Evolutionary conservation across 257 asterid genomes (phyloP), one percentile per base, ranked within the genome.

Genomic region (Solanum ossicruentum): DNA sequence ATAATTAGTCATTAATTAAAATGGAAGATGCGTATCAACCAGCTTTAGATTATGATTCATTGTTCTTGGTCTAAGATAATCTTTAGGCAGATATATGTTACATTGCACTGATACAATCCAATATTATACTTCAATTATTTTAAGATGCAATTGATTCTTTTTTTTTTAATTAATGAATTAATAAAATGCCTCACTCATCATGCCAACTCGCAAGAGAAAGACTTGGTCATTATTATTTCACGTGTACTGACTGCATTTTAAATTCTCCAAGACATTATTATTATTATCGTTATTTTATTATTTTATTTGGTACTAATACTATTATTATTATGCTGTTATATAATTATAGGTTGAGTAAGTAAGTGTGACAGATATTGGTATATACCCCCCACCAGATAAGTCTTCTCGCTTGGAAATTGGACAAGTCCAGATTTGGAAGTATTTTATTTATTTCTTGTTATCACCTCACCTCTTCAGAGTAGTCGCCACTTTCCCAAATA

Each of bases 221-320:
- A 79, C 93, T 87, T 90, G 94, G 96, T 86, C 92, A 89, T 84
- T 72, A 86, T 89, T 84, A 73, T 69, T 89, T 88, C 94, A 91
- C 93, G 94, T 91, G 90, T 88, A 86, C 85, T 26, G 23, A 39
- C 77, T 80, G 71, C 61, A 90, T 85, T 91, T 63, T 88, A 75
- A 47, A 67, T 20, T 67, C 36, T 51, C 21, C 21, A 77, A 51
- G 63, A 23, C 10, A 72, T 43, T 11, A 47, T 67, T 32, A 66
- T 67, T 32, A 17, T 69, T 39, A 66, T 66, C 20, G 41, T 57
- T n/a, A 57, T 57, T 18, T 57, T 57, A 0, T 57, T 20, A 4
- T 36, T 36, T 3, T 36, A 36, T 4, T 36, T 36, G 6, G 9
- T 57, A 57, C 1, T 57, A 57, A 7, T 57, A 18, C 3, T 61